Evolutionary conservation across 345 rosid genomes (phyloP), one percentile per base, ranked within the genome.

Genomic region (Salix exigua): DNA sequence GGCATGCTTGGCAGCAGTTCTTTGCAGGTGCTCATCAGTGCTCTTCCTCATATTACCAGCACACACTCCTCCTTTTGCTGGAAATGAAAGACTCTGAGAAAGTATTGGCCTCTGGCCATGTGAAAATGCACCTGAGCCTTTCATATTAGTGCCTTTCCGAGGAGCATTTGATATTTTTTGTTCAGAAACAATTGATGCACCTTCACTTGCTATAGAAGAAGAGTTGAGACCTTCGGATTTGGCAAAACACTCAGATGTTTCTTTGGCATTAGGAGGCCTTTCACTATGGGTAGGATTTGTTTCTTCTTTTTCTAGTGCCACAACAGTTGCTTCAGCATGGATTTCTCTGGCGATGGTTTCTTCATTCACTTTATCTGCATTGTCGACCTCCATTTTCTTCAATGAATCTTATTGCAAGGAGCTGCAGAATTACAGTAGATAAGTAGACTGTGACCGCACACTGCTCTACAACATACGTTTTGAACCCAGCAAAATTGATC

Each of bases 11-110:
- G 33, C 65, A 73, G 58, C 72, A 23, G 78, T 58, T 75, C 86
- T 90, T 28, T 66, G 68, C 7, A 80, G 78, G 75, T 80, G 77
- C 68, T 81, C 91, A 72, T 88, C 88, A 37, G 86, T 77, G 82
- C 91, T 95, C 88, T 87, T 90, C 86, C 79, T 84, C 77, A 79
- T 70, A 42, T 83, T 86, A 79, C 87, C 88, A 70, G 72, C 69
- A 38, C 63, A 81, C 78, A 71, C 76, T 68, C 85, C 76, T 68
- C 85, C 91, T 82, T 72, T 88, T 67, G 86, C 83, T 5, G 96
- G 91, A 84, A 91, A 91, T 53, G 96, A 91, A 81, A 84, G 80
- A 72, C 90, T 90, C 86, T 95, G 96, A 63, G 96, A 90, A 73
- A 91, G 81, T 23, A 72, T 75, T 23, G 82, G 75, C 79, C 79